These are phyloP conservation scores for Ceratocystis cacaofunesta DNA, from an alignment of 2,329 filamentous ascomycete species.

Conservation along the genomic window DNA sequence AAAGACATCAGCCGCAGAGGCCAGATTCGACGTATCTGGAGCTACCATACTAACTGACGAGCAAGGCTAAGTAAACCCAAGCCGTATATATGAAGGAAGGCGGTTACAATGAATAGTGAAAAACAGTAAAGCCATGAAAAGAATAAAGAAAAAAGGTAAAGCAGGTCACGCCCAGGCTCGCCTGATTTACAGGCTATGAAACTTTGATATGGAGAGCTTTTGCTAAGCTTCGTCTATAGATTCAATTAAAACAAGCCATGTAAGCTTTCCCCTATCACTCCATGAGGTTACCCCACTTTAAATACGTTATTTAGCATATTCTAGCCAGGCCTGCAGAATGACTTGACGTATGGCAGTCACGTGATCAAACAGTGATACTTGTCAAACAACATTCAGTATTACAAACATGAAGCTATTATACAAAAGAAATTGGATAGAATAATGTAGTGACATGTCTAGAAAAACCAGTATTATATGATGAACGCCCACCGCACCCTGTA, in stretches of 20 bases:
- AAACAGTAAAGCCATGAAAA: too few relatives aligned
- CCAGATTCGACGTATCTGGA: slow-evolving; percentile 23
- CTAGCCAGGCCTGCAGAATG: not conserved
- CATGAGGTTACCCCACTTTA: not conserved
- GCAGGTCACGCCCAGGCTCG: not conserved
- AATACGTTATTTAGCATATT: not conserved
- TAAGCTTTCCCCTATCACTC: not conserved
- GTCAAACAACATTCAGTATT: not conserved
- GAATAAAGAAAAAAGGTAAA: not conserved
- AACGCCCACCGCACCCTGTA: slow-evolving; percentile 9
- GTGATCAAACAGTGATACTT: not conserved
- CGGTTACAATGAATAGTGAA: not conserved
- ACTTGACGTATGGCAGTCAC: not conserved
- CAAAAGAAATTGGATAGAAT: not conserved
- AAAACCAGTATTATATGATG: slow-evolving; percentile 12
- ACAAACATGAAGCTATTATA: not conserved
- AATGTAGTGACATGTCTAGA: not conserved
- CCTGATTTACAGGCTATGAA: not conserved
- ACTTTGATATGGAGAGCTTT: not conserved
- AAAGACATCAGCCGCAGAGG: slow-evolving; percentile 41
- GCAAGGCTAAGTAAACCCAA: not conserved
- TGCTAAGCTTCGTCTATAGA: not conserved
- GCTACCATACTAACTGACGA: slow-evolving; percentile 8
- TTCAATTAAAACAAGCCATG: not conserved
- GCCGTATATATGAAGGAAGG: not conserved